A percentile compares a stretch with the other conserved stretches of the same genome.
Evolutionary conservation across 148 eudicot species (phyloP).

Genomic region (Nyssa sinensis): DNA sequence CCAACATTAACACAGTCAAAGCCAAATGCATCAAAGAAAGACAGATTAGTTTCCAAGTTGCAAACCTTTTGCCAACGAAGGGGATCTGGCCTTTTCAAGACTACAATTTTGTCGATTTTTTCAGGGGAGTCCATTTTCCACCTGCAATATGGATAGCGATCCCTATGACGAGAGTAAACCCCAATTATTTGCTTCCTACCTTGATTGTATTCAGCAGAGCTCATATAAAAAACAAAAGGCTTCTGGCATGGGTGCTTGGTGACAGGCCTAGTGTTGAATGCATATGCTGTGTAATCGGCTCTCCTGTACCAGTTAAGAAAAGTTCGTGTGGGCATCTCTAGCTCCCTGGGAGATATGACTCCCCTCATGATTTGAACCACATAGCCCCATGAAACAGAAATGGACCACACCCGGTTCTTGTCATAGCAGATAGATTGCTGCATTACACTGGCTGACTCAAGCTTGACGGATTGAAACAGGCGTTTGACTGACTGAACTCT

Average conservation of each 20-base stretch:
- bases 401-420: slow-evolving; percentile 37
- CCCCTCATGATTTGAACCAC: slow-evolving; percentile 48
- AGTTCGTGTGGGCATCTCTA: slow-evolving; percentile 49
- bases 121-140: slow-evolving; percentile 44
- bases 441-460: slow-evolving; percentile 39
- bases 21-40: neutral
- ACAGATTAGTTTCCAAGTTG: too few relatives aligned
- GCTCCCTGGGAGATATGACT: slow-evolving; percentile 45
- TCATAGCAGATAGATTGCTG: slow-evolving; percentile 58
- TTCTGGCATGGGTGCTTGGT: slow-evolving; percentile 45
- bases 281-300: slow-evolving; percentile 48
- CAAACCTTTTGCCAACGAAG: slow-evolving; percentile 43
- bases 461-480: slow-evolving; percentile 31
- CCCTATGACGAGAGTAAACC: slow-evolving; percentile 39
- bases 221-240: slow-evolving; percentile 42
- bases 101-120: slow-evolving; percentile 27
- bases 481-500: slow-evolving; percentile 27
- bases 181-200: slow-evolving; percentile 47
- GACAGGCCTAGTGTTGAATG: slow-evolving; percentile 50
- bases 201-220: slow-evolving; percentile 30
- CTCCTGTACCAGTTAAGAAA: slow-evolving; percentile 48
- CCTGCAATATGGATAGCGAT: slow-evolving; percentile 31
- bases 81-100: slow-evolving; percentile 36
- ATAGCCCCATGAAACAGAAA: slow-evolving; percentile 50
- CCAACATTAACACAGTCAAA: too few relatives aligned